Evolutionary conservation across 75 land plant species (phyloP).

Genomic region (Ceratopteris richardii): DNA sequence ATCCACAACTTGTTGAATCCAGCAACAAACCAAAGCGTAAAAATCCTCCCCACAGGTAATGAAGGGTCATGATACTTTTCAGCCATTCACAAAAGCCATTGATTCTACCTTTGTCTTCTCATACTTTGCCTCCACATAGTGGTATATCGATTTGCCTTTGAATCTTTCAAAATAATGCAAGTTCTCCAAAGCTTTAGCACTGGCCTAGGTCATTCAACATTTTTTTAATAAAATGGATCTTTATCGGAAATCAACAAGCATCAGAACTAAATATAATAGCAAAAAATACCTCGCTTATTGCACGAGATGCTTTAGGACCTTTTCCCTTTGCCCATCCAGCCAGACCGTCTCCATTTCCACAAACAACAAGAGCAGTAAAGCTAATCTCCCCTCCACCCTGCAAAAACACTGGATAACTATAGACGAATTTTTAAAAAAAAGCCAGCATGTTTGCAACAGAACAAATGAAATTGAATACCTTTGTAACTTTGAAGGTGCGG

Average conservation of each 20-base stretch:
- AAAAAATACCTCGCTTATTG: constrained; percentile 48
- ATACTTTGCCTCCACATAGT: constrained; percentile 20
- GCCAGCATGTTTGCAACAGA: no score
- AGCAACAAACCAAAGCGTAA: constrained; percentile 1
- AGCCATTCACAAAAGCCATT: background rate
- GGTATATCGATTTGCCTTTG: constrained; percentile 23
- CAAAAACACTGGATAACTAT: background rate
- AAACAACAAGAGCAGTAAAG: constrained; percentile 71
- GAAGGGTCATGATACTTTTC: background rate
- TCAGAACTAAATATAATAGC: background rate
- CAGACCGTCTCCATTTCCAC: constrained; percentile 88
- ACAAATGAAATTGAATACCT: constrained; percentile 36
- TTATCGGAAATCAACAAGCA: background rate
- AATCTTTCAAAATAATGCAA: constrained; percentile 33
- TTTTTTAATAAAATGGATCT: background rate
- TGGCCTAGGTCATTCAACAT: constrained; percentile 14
- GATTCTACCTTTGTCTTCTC: constrained; percentile 26
- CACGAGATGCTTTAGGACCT: constrained; percentile 53
- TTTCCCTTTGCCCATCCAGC: constrained; percentile 89
- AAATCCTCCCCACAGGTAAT: background rate
- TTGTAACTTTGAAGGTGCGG: constrained; percentile 90
- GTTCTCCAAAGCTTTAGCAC: constrained; percentile 22
- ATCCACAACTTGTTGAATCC: no score
- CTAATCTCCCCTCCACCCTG: constrained; percentile 81
- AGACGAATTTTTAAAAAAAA: no score